A percentile compares a stretch with the other conserved stretches of the same genome.
These are phyloP conservation scores for Suillus alpinus DNA, from an alignment of 768 basidiomycete genomes.

Conservation along the genomic window DNA sequence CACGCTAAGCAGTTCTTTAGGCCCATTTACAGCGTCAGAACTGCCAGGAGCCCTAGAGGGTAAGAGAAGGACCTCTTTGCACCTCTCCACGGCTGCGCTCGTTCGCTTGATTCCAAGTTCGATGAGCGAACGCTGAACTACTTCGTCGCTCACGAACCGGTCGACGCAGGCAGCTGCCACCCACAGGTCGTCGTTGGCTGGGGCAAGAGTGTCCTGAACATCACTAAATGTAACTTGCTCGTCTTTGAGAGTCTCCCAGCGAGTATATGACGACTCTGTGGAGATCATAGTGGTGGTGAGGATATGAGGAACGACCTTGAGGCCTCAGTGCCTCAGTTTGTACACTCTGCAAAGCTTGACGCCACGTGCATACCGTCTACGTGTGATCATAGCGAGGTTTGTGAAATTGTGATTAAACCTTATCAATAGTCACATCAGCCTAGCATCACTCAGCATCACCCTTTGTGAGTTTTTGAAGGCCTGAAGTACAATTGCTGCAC, in stretches of 20 bases:
- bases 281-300: constrained; percentile 34
- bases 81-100: constrained; percentile 43
- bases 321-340: neutral
- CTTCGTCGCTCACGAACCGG: constrained; percentile 56
- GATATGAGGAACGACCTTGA: neutral
- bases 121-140: constrained; percentile 56
- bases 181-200: constrained; percentile 70
- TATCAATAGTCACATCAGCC: too few species aligned
- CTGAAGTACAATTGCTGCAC: neutral
- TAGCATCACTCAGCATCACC: too few species aligned
- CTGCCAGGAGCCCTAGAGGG: constrained; percentile 12
- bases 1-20: constrained; percentile 33
- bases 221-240: constrained; percentile 51
- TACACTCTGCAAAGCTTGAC: neutral
- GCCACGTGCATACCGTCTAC: neutral
- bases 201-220: constrained; percentile 46
- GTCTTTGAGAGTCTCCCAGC: constrained; percentile 59
- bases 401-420: neutral
- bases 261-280: constrained; percentile 36
- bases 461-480: neutral
- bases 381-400: constrained; percentile 1
- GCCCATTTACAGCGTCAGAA: constrained; percentile 15
- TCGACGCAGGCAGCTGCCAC: constrained; percentile 72
- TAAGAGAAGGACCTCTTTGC: constrained; percentile 35
- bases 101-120: constrained; percentile 65